Base-by-base conservation (phyloP, 192 early-diverging fungal species). In the Rhizoclosmatium sp. region DNA sequence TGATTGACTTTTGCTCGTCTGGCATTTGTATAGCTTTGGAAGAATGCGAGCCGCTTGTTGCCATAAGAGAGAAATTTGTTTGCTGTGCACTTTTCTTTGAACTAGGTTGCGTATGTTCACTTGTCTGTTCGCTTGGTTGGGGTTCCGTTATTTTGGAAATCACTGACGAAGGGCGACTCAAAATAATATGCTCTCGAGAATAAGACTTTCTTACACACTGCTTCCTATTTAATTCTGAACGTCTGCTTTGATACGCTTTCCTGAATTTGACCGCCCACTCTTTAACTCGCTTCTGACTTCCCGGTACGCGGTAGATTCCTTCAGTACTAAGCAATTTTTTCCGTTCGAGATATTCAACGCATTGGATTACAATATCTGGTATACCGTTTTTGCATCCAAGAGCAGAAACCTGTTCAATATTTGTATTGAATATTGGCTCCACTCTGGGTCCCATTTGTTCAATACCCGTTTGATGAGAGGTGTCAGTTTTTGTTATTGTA, bases 271-370 rank as follows among this genome's bases (percentile, higher is more conserved):
- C 31, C 0, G 0, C 31, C 61, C 76, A 84, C 9, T 70, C 46
- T n/a, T 64, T 73, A 46, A 84, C 79, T 5, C 77, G 67, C 19
- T 78, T 76, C 4, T 23, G 10, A 23, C n/a, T 10, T 31, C 64
- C 64, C 16, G 64, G 31, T 0, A 65, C 39, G 42, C 67, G 80
- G 61, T 84, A 84, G 9, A 84, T 41, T 19, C 83, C 83, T 72
- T 84, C 80, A 9, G 65, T 79, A 19, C 19, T n/a, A 41, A 84
- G 47, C 7, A 65, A n/a, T 4, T 39, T 46, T 14, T 51, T 78
- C 3, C 19, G 31, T 21, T 69, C 67, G 19, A 69, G n/a, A 47
- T 44, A 69, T 45, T 39, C 67, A 14, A 69, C 64, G 46, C 78
- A 79, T 47, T 69, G 66, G 9, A 79, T 10, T 2, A 79, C 59